phyloP scores from a whole-genome alignment of 1,284 basidiomycete genomes.

The Xanthoconium separans region DNA sequence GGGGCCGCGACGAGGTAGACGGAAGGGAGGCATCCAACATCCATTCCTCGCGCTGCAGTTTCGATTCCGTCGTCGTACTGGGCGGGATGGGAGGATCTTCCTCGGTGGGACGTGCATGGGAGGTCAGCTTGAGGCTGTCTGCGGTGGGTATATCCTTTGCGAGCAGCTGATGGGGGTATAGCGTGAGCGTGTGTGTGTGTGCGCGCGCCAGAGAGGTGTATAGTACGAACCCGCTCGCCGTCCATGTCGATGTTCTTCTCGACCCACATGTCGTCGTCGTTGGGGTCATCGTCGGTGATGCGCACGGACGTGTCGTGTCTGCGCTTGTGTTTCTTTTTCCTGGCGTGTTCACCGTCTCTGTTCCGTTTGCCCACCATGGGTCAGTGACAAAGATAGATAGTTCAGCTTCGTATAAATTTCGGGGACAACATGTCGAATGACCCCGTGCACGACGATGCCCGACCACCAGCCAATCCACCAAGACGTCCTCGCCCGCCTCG shows the following conservation, averaged over 20 bases:
- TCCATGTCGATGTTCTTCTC: slow-evolving; percentile 85
- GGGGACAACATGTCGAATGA: background rate
- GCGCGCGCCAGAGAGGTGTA: background rate
- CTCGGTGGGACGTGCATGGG: slow-evolving; percentile 47
- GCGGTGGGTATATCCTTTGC: slow-evolving; percentile 77
- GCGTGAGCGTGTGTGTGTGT: slow-evolving; percentile 3
- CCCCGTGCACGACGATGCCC: background rate
- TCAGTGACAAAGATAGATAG: background rate
- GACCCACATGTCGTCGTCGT: slow-evolving; percentile 77
- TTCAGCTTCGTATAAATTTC: too few relatives aligned
- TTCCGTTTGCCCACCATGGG: slow-evolving; percentile 33
- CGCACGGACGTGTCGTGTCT: slow-evolving; percentile 28
- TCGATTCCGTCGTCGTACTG: slow-evolving; percentile 43
- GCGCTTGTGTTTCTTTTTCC: slow-evolving; percentile 45
- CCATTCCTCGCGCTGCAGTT: slow-evolving; percentile 81
- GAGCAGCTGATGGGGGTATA: slow-evolving; percentile 45
- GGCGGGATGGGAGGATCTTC: slow-evolving; percentile 48
- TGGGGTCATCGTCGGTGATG: slow-evolving; percentile 59
- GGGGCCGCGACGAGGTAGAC: slow-evolving; percentile 25
- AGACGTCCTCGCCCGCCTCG: slow-evolving; percentile 51
- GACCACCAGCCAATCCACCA: slow-evolving; percentile 53
- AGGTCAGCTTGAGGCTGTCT: slow-evolving; percentile 68
- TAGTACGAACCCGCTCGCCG: slow-evolving; percentile 59
- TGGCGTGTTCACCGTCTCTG: slow-evolving; percentile 37
- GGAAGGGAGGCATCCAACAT: slow-evolving; percentile 57